phyloP scores from a whole-genome alignment of 768 basidiomycete species.

The Russula virescens region DNA sequence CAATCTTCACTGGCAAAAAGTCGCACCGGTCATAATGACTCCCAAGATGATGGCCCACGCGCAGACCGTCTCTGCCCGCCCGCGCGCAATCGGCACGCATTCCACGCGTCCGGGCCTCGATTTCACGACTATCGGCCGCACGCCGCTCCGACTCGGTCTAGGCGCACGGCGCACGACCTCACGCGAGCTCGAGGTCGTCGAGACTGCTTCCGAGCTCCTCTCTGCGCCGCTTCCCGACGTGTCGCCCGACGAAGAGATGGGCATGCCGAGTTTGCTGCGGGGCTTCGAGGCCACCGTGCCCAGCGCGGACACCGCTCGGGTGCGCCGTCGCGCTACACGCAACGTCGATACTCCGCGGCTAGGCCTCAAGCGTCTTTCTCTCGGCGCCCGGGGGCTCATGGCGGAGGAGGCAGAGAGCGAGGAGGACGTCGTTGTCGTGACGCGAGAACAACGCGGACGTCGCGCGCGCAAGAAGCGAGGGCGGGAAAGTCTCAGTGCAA shows the following conservation, averaged over 20 bases:
- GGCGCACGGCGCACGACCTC: constrained; percentile 68
- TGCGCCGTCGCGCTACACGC: constrained; percentile 71
- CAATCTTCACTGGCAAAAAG: constrained; percentile 33
- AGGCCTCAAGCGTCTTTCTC: constrained; percentile 75
- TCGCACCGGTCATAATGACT: constrained; percentile 88
- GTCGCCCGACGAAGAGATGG: constrained; percentile 68
- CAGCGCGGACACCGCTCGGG: constrained; percentile 72
- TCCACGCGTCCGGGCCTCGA: constrained; percentile 42
- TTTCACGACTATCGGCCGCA: constrained; percentile 76
- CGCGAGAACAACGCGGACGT: constrained; percentile 36
- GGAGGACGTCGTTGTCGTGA: constrained; percentile 66
- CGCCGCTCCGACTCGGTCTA: constrained; percentile 63
- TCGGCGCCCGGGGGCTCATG: constrained; percentile 71
- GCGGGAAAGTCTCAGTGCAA: constrained; percentile 60
- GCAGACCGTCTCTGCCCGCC: constrained; percentile 56
- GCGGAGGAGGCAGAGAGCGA: constrained; percentile 59
- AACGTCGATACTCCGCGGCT: constrained; percentile 70
- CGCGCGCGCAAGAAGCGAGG: constrained; percentile 42
- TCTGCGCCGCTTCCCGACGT: constrained; percentile 67
- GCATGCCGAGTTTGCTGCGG: constrained; percentile 73
- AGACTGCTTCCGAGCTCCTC: constrained; percentile 75
- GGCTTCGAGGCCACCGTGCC: constrained; percentile 97
- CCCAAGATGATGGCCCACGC: constrained; percentile 73
- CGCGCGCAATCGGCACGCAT: constrained; percentile 34
- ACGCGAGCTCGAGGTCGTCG: constrained; percentile 76